These are phyloP conservation scores for Rachicladosporium sp. DNA, from an alignment of 2,329 filamentous ascomycete species.

Conservation along the genomic window DNA sequence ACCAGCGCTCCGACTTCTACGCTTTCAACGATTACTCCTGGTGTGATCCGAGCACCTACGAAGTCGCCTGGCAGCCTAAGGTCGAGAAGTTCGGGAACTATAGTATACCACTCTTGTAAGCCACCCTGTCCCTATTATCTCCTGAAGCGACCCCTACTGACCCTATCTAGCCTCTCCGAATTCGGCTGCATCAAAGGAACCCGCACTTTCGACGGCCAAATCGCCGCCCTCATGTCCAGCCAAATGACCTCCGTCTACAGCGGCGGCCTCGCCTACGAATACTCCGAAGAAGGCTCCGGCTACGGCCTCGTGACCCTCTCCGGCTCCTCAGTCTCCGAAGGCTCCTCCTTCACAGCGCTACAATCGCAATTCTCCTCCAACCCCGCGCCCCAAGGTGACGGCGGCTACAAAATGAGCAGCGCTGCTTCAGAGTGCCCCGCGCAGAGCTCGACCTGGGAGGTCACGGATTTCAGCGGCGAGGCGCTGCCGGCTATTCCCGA, in stretches of 20 bases:
- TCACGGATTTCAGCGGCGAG: conserved; percentile 30
- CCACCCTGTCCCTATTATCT: conserved; percentile 30
- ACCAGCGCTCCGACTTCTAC: conserved; percentile 74
- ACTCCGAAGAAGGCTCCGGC: conserved; percentile 63
- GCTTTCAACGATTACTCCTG: conserved; percentile 72
- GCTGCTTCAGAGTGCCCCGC: conserved; percentile 41
- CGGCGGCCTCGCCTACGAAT: conserved; percentile 90
- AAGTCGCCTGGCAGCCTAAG: conserved; percentile 61
- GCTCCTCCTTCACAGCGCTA: conserved; percentile 49
- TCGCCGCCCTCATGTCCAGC: conserved; percentile 61
- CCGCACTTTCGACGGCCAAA: conserved; percentile 62
- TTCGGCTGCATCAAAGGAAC: conserved; percentile 76
- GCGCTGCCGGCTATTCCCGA: conserved; percentile 44
- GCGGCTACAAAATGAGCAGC: conserved; percentile 44
- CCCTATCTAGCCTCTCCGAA: conserved; percentile 65
- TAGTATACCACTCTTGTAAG: conserved; percentile 68
- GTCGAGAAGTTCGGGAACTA: conserved; percentile 83
- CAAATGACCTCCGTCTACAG: conserved; percentile 86
- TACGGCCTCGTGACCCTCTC: conserved; percentile 65
- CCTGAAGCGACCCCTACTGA: conserved; percentile 70
- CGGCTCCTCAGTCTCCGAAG: conserved; percentile 36
- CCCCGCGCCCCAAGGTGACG: conserved; percentile 40
- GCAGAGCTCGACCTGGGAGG: conserved; percentile 43
- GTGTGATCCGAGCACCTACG: conserved; percentile 60
- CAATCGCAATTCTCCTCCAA: conserved; percentile 39